Evolutionary conservation across 768 basidiomycete species (phyloP), one percentile per base, ranked within the genome.

Genomic region (Tulasnella sp.): DNA sequence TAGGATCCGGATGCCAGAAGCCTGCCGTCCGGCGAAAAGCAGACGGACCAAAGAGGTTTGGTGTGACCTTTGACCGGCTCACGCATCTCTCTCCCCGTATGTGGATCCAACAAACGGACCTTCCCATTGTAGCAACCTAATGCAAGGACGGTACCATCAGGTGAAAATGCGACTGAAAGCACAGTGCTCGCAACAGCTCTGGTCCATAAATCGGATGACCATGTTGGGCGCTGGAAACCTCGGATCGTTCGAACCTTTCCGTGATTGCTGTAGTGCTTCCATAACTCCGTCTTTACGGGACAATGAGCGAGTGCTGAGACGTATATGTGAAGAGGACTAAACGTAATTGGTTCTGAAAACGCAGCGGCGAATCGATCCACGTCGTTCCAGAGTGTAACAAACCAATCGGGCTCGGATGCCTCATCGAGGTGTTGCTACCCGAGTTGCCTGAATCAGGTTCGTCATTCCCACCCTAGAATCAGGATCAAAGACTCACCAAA

Each of bases 1-100:
- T 20, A 2, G 78, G 20, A n/a, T 42, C 80, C 41, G 54, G 72
- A 40, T 31, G 58, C 46, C 31, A 76, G 11, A 24, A 5, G 28
- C 44, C 54, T 44, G 42, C 75, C 46, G 46, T 76, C 75, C 44
- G 75, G 75, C 28, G 75, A 76, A 18, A 46, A 76, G n/a, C 41
- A 40, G 41, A 50, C 46, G 31, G 46, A 46, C 2, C 5, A 41
- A 20, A 75, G 40, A 12, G n/a, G 1, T 18, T 14, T 40, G 14
- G 9, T 2, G 50, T 54, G 50, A 24, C 50, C 50, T 54, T 1
- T 54, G 6, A 54, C 20, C 3, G 50, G 50, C 24, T 54, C 24
- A n/a, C 50, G 20, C 2, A 54, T 5, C n/a, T n/a, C 12, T 24
- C 42, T 20, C 0, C 75, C 34, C 0, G 41, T 75, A 4, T n/a